A percentile compares a stretch with the other conserved stretches of the same genome.
phyloP scores from a whole-genome alignment of 2,329 filamentous ascomycete species.

The Teratosphaeria gauchensis region DNA sequence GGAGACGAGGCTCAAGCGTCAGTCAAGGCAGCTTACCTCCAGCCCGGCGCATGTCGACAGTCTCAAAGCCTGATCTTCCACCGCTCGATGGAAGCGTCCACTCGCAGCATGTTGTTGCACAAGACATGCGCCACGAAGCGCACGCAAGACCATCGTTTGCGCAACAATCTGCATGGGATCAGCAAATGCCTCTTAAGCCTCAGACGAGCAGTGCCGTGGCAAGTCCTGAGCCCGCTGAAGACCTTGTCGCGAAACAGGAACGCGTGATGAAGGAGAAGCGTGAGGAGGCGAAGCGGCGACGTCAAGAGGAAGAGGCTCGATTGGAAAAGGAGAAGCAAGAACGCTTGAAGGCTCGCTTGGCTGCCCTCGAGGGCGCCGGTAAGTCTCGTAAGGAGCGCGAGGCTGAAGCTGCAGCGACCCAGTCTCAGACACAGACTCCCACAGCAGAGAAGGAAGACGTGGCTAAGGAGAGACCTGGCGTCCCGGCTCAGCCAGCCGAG shows the following conservation, averaged over 20 bases:
- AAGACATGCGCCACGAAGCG: conserved; percentile 27
- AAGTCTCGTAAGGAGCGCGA: conserved; percentile 26
- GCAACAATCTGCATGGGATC: conserved; percentile 23
- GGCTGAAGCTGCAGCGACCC: conserved; percentile 22
- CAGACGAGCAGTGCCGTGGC: conserved; percentile 3
- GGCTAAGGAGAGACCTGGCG: conserved; percentile 5
- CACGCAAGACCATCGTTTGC: conserved; percentile 14
- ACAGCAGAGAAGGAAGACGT: conserved; percentile 4
- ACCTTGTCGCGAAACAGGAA: conserved; percentile 55
- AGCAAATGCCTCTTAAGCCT: conserved; percentile 23
- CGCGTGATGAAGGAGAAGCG: conserved; percentile 37
- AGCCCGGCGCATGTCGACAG: conserved; percentile 49
- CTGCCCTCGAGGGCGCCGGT: conserved; percentile 23
- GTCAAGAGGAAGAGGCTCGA: conserved; percentile 20
- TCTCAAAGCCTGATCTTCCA: conserved; percentile 35
- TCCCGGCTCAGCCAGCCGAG: conserved; percentile 8
- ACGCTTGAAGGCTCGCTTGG: conserved; percentile 24
- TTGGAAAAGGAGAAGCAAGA: conserved; percentile 21
- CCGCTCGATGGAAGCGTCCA: conserved; percentile 25
- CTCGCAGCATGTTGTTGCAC: conserved; percentile 17
- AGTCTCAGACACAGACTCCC: conserved; percentile 1
- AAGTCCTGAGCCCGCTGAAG: conserved; percentile 30
- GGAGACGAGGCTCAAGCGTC: conserved; percentile 78
- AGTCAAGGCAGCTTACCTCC: conserved; percentile 73
- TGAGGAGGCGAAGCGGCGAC: conserved; percentile 19